phyloP scores from a whole-genome alignment of 2,329 filamentous ascomycete species.

The Trichoderma sp. region DNA sequence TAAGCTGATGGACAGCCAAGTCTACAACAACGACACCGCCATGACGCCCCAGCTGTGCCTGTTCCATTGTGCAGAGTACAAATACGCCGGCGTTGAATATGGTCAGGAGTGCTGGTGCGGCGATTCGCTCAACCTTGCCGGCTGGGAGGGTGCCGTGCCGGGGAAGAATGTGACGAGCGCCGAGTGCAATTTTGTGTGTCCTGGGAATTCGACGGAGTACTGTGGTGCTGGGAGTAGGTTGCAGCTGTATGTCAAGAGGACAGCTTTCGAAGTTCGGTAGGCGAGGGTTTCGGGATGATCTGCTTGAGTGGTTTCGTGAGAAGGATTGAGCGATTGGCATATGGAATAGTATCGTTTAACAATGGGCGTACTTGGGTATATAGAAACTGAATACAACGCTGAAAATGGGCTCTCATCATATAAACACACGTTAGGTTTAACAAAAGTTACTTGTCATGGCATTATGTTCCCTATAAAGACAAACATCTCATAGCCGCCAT shows the following conservation, averaged over 20 bases:
- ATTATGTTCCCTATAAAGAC: no score
- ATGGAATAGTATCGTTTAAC: not conserved
- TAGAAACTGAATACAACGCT: no score
- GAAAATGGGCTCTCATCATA: no score
- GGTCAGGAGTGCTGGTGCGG: conserved; percentile 46
- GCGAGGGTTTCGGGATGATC: not conserved
- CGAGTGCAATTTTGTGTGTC: conserved; percentile 42
- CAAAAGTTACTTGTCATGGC: no score
- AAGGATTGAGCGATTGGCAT: rapidly evolving
- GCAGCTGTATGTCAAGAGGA: conserved; percentile 38
- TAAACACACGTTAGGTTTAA: no score
- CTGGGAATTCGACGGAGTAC: conserved; percentile 39
- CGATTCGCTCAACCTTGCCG: conserved; percentile 38
- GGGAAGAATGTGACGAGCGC: conserved; percentile 39
- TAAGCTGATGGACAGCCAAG: conserved; percentile 38
- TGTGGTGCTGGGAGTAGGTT: conserved; percentile 40
- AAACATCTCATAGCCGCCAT: no score
- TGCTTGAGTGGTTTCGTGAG: no score
- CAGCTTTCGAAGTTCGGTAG: not conserved
- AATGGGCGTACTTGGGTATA: no score
- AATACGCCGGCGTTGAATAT: conserved; percentile 44
- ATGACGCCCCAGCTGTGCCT: conserved; percentile 44
- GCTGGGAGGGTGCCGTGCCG: conserved; percentile 31
- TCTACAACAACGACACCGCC: conserved; percentile 37
- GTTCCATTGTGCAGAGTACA: conserved; percentile 40